phyloP scores from a whole-genome alignment of 1,284 basidiomycete species.

The Boletus albobrunnescens region DNA sequence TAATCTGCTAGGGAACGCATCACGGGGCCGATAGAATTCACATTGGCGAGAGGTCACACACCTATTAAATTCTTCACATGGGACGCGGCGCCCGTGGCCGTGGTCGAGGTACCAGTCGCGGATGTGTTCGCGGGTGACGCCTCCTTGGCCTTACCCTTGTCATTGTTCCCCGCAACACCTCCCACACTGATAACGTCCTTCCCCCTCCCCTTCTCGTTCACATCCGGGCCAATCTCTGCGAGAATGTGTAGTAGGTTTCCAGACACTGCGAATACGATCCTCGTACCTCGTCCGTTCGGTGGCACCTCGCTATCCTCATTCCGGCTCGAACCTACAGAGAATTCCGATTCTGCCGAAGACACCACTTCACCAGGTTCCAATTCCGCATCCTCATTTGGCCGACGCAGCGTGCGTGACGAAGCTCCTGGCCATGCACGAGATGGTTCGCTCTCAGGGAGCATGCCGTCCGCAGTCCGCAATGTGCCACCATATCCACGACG shows the following conservation, averaged over 20 bases:
- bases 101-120: neutral
- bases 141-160: slow-evolving; percentile 13
- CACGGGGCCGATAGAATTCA: neutral
- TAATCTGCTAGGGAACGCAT: slow-evolving; percentile 26
- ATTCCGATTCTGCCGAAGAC: slow-evolving; percentile 26
- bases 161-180: neutral
- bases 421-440: slow-evolving; percentile 1
- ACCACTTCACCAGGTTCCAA: slow-evolving; percentile 28
- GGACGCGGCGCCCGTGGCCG: slow-evolving; percentile 18
- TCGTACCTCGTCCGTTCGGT: slow-evolving; percentile 13
- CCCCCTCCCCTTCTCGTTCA: neutral
- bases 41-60: neutral
- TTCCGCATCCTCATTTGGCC: slow-evolving; percentile 5
- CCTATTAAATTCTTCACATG: slow-evolving; percentile 31
- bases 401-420: neutral
- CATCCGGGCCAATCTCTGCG: neutral
- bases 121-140: neutral
- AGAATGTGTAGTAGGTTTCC: neutral
- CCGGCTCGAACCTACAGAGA: slow-evolving; percentile 26
- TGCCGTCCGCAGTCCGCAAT: neutral
- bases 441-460: slow-evolving; percentile 1
- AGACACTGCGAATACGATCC: neutral
- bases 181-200: neutral
- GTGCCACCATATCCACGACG: neutral
- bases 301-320: slow-evolving; percentile 11